Conservation (phyloP, 2,329 filamentous ascomycete genomes). For the Rhynchosporium agropyri region DNA sequence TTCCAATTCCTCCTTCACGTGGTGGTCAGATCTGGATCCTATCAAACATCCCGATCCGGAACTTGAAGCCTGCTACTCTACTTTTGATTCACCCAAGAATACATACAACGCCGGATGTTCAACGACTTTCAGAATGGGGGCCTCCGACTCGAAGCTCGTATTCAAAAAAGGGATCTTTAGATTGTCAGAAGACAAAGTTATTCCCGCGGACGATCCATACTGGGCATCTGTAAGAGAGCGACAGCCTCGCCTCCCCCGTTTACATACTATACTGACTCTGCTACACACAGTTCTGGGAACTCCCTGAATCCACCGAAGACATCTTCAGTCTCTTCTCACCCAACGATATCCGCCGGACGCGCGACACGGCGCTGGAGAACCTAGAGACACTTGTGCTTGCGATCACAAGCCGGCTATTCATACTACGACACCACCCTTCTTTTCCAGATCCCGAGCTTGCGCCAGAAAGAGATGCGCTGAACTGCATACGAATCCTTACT, state of each 20-base stretch:
- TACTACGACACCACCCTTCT: slow-evolving; percentile 83
- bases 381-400: slow-evolving; percentile 86
- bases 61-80: slow-evolving; percentile 11
- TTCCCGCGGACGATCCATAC: slow-evolving; percentile 85
- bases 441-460: slow-evolving; percentile 87
- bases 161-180: slow-evolving; percentile 99
- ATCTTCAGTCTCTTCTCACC: slow-evolving; percentile 95
- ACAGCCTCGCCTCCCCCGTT: slow-evolving; percentile 15
- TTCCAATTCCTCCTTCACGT: slow-evolving; percentile 20
- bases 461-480: slow-evolving; percentile 83
- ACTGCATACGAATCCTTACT: slow-evolving; percentile 90
- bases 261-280: slow-evolving; percentile 22
- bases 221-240: slow-evolving; percentile 79
- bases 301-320: slow-evolving; percentile 93
- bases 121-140: slow-evolving; percentile 69
- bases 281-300: slow-evolving; percentile 83
- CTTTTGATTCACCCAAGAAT: background rate
- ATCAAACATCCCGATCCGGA: slow-evolving; percentile 7
- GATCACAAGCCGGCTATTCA: slow-evolving; percentile 78
- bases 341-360: slow-evolving; percentile 82
- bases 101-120: slow-evolving; percentile 34
- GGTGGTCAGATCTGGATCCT: slow-evolving; percentile 25
- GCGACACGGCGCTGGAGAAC: slow-evolving; percentile 83
- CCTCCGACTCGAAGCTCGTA: slow-evolving; percentile 96
- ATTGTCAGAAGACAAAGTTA: slow-evolving; percentile 87